Evolutionary conservation across 192 early-diverging fungal species (phyloP).

Genomic region (Backusella australiensis): DNA sequence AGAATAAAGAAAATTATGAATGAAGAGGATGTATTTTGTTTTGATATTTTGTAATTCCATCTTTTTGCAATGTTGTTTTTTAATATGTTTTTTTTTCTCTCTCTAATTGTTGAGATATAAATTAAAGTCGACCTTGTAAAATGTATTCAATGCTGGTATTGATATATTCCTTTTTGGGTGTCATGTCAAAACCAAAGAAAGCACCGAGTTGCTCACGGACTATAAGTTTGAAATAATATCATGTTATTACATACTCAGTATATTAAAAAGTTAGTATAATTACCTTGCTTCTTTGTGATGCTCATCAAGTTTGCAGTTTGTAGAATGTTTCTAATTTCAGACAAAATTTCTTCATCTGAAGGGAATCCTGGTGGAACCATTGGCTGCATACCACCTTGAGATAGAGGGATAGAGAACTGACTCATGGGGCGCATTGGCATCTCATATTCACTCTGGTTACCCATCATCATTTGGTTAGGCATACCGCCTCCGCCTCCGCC

Average conservation of each 20-base stretch:
- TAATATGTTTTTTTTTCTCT: not conserved
- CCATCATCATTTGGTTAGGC: slow-evolving; percentile 3
- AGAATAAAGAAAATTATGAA: not conserved
- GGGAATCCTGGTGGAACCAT: slow-evolving; percentile 42
- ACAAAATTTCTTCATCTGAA: slow-evolving; percentile 66
- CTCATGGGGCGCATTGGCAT: slow-evolving; percentile 19
- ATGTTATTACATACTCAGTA: slow-evolving; percentile 16
- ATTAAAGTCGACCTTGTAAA: slow-evolving; percentile 46
- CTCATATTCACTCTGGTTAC: slow-evolving; percentile 12
- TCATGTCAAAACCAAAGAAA: slow-evolving; percentile 85
- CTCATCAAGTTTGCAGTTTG: slow-evolving; percentile 91
- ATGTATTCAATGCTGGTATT: slow-evolving; percentile 82
- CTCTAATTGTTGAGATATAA: not conserved
- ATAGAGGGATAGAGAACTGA: slow-evolving; percentile 37
- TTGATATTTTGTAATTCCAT: not conserved
- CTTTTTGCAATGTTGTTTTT: not conserved
- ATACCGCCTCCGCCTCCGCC: not conserved
- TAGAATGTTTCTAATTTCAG: slow-evolving; percentile 75
- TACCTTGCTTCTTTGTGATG: slow-evolving; percentile 97
- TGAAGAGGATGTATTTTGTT: not conserved
- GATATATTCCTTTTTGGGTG: slow-evolving; percentile 80
- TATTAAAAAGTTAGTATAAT: slow-evolving; percentile 26
- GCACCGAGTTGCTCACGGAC: slow-evolving; percentile 87
- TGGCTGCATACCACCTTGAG: slow-evolving; percentile 20
- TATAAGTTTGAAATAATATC: slow-evolving; percentile 24